A percentile compares a stretch with the other conserved stretches of the same genome.
phyloP scores from a whole-genome alignment of 345 rosid species.

The Acer campestre region DNA sequence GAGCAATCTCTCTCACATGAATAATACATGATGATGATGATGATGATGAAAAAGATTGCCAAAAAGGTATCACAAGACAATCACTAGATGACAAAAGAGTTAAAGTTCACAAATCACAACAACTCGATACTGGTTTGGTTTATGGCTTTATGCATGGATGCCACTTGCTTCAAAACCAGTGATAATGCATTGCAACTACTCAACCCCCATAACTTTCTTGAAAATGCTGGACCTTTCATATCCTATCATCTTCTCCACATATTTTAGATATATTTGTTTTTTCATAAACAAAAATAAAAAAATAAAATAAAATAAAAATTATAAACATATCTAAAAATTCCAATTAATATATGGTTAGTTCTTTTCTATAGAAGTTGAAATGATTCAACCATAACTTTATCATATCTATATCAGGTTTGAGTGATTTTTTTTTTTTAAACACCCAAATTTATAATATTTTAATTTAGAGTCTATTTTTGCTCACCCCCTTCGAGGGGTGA shows the following conservation, averaged over 20 bases:
- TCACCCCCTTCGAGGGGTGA: no score
- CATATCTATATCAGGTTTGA: no score
- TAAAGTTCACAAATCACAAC: neutral
- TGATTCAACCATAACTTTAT: no score
- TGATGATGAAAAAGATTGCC: neutral
- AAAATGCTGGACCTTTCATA: constrained; percentile 37
- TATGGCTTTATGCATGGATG: neutral
- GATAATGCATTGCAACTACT: neutral
- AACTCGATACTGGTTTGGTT: neutral
- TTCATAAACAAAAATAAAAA: no score
- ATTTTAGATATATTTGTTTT: constrained; percentile 15
- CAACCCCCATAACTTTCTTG: neutral
- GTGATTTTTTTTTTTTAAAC: no score
- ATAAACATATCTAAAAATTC: no score
- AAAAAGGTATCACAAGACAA: neutral
- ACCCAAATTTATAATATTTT: no score
- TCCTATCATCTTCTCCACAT: constrained; percentile 47
- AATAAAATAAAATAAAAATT: no score
- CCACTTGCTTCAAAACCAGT: neutral
- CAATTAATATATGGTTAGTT: no score
- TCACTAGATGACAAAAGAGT: neutral
- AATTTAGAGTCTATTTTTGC: no score
- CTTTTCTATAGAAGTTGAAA: no score
- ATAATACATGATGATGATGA: neutral
- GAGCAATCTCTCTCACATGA: neutral